phyloP scores from a whole-genome alignment of 2,329 filamentous ascomycete species.

The Colletotrichum endophyticum region DNA sequence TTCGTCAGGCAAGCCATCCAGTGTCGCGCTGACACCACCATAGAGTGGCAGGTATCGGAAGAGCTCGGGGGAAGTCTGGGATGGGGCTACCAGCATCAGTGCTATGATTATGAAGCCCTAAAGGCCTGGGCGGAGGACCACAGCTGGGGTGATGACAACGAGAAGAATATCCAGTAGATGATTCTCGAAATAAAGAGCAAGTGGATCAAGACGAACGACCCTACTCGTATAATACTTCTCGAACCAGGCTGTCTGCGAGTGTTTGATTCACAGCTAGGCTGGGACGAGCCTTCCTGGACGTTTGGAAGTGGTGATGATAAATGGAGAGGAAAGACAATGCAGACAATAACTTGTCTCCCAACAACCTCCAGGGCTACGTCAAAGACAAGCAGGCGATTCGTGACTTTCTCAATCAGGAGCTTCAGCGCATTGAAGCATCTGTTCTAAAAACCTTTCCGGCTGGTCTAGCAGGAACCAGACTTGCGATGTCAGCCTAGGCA shows the following conservation, averaged over 20 bases:
- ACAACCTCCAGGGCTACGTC: no score
- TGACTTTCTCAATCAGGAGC: no score
- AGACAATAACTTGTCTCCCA: no score
- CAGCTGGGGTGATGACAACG: background rate
- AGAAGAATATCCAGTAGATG: background rate
- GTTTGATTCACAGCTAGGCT: no score
- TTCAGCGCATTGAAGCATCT: no score
- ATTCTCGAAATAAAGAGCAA: background rate
- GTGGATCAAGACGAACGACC: background rate
- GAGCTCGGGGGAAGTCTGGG: background rate
- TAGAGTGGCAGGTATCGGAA: background rate
- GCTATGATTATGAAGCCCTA: background rate
- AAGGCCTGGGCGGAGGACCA: background rate
- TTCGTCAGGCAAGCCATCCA: background rate
- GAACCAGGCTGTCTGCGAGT: background rate
- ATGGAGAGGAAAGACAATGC: no score
- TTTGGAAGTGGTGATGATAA: no score
- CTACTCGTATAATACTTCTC: accelerated
- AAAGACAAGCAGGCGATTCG: no score
- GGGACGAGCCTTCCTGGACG: no score
- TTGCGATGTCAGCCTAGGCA: accelerated
- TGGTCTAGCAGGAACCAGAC: no score
- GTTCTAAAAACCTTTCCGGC: no score
- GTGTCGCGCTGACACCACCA: background rate
- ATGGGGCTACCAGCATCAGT: background rate